Evolutionary conservation across 2,329 filamentous ascomycete genomes (phyloP), one percentile per base, ranked within the genome.

Genomic region (Verticillium tricorpus): DNA sequence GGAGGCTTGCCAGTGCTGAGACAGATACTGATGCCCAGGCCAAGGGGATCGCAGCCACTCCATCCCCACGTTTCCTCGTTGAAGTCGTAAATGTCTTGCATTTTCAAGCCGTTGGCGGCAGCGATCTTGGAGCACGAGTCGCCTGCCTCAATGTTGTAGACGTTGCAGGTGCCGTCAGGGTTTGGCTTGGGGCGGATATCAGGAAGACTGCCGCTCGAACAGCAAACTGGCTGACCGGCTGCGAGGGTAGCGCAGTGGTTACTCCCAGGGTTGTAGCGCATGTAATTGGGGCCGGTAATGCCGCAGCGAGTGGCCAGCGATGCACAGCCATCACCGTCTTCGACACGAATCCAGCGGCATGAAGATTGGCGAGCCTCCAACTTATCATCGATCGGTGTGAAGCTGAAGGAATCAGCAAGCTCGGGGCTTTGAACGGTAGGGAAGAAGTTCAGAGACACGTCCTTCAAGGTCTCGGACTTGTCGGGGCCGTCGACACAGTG

Each of bases 21-120:
- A 37, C 69, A 72, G 17, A 72, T 76, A 31, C 22, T 57, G 2
- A 58, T 57, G 19, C 1, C 71, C 71, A 17, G 66, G 59, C 22
- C 62, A 5, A 82, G 61, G 8, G 67, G 64, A 2, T 35, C 61
- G 50, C 76, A 78, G 15, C 74, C 74, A 7, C 63, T 68, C 69
- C 74, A 78, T 1, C 72, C 75, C 74, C 75, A 78, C 0, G 74
- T 77, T 58, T 74, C 67, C 12, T 71, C 74, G 67, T 78, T 78
- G 14, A 69, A 69, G 32, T 63, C 45, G 25, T 76, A 71, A 15
- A 62, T 39, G 9, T 64, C 54, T 3, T 59, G 40, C 11, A 60
- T 45, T 1, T 61, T 70, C 15, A 73, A 57, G 8, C 63, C 60
- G 58, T 67, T 60, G 22, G 61, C 57, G 2, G 65, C 65, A 0